Conservation (phyloP, 768 basidiomycete genomes). For the Amanita inopinata region DNA sequence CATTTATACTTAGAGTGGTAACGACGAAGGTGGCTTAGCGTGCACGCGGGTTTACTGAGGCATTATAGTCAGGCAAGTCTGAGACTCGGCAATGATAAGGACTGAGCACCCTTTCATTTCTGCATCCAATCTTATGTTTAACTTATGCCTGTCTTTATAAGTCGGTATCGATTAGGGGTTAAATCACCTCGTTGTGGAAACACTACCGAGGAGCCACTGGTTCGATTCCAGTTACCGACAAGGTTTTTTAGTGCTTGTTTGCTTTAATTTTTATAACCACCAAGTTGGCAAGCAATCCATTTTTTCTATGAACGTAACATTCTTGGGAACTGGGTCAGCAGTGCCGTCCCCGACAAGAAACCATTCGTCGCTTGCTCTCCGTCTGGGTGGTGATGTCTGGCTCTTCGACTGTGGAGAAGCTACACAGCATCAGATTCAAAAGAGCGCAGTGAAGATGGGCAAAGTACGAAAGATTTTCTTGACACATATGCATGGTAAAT, state of each 20-base stretch:
- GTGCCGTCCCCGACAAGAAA: slow-evolving; percentile 73
- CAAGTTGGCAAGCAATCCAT: no score
- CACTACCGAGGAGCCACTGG: slow-evolving; percentile 8
- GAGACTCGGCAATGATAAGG: no score
- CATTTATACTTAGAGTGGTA: no score
- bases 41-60: no score
- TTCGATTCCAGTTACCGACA: slow-evolving; percentile 10
- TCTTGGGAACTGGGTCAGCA: slow-evolving; percentile 76
- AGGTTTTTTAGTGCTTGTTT: no score
- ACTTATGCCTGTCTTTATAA: not conserved
- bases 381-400: slow-evolving; percentile 65
- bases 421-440: slow-evolving; percentile 71
- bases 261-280: no score
- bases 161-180: slow-evolving; percentile 9
- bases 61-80: no score
- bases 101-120: no score
- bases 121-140: not conserved
- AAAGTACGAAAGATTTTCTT: slow-evolving; percentile 77
- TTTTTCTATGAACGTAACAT: slow-evolving; percentile 47
- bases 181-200: slow-evolving; percentile 9
- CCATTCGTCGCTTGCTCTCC: slow-evolving; percentile 64
- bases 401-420: slow-evolving; percentile 82
- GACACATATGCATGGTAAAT: slow-evolving; percentile 79
- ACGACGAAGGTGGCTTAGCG: no score
- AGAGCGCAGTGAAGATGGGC: slow-evolving; percentile 67